Conservation (phyloP, 2,329 filamentous ascomycete genomes). For the Exophiala mesophila region DNA sequence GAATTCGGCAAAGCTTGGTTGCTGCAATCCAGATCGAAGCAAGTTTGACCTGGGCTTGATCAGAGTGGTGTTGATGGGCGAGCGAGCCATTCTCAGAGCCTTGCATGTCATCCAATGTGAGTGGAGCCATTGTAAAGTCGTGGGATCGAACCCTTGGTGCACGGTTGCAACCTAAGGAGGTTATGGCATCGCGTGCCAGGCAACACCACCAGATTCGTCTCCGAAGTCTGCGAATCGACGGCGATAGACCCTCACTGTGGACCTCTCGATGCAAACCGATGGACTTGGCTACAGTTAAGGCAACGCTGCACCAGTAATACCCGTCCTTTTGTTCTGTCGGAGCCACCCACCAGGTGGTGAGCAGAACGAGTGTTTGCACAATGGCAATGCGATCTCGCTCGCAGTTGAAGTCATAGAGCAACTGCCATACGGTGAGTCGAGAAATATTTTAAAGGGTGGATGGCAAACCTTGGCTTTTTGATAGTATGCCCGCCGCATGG, state of each 20-base stretch:
- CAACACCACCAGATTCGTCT: background rate
- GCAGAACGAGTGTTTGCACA: constrained; percentile 79
- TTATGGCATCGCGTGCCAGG: background rate
- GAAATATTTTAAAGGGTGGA: background rate
- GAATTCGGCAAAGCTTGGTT: background rate
- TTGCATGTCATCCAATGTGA: background rate
- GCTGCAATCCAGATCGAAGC: background rate
- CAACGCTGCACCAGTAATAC: constrained; percentile 70
- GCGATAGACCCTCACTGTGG: background rate
- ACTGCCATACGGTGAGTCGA: constrained; percentile 58
- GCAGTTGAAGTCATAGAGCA: constrained; percentile 91
- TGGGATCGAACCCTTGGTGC: background rate
- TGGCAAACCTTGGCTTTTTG: background rate
- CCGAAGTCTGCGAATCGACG: background rate
- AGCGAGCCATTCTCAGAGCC: background rate
- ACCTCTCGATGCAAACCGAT: background rate
- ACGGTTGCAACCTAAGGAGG: background rate
- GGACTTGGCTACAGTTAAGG: background rate
- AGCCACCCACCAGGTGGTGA: constrained; percentile 97
- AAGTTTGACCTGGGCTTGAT: background rate
- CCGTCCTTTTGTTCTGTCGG: constrained; percentile 95
- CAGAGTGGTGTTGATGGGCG: background rate
- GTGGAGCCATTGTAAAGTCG: background rate
- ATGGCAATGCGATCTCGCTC: constrained; percentile 82
- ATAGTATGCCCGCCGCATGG: constrained; percentile 79